Evolutionary conservation across 2,329 filamentous ascomycete species (phyloP), one percentile per base, ranked within the genome.

Genomic region (Aphanoascus verrucosus): DNA sequence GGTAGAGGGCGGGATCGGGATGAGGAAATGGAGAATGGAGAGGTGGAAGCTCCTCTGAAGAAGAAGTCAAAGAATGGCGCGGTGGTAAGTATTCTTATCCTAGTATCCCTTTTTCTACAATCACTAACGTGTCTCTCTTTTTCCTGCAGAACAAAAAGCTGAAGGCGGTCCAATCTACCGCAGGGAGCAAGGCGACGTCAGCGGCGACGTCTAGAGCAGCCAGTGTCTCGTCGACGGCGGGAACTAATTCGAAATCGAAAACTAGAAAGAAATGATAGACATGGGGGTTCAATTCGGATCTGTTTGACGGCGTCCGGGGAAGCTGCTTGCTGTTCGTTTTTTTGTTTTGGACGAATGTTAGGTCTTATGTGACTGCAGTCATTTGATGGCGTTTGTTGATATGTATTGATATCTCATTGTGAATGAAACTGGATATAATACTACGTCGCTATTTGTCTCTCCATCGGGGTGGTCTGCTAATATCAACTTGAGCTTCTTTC

Each of bases 61-160:
- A 97, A 97, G 79, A 95, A 94, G 80, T 78, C 83, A 14, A 94
- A 94, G 78, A 88, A 86, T 62, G 84, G 84, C 51, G 85, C 89
- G 57, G 94, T 94, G 81, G 88, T 93, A 76, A 67, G 82, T 70
- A 28, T 34, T 17, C 20, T 2, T 9, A 44, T 7, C 4, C 19
- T 19, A 8, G 8, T 42, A 15, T 50, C 52, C 52, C 54, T 51
- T 47, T 12, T 20, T 23, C 2, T 32, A n/a, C 23, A 28, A 46
- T 23, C 51, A 51, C 43, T 61, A 55, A 62, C 53, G 66, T 46
- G 11, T 17, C 35, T 59, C 61, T 48, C n/a, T 45, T 7, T 9
- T 28, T 28, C 23, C 1, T 51, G 19, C 49, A 97, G 90, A 95
- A 96, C 71, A 97, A 97, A 74, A 83, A 88, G 50, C 80, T 96